Base-by-base conservation (phyloP, 208 protist genomes). In the Leishmania amazonensis region DNA sequence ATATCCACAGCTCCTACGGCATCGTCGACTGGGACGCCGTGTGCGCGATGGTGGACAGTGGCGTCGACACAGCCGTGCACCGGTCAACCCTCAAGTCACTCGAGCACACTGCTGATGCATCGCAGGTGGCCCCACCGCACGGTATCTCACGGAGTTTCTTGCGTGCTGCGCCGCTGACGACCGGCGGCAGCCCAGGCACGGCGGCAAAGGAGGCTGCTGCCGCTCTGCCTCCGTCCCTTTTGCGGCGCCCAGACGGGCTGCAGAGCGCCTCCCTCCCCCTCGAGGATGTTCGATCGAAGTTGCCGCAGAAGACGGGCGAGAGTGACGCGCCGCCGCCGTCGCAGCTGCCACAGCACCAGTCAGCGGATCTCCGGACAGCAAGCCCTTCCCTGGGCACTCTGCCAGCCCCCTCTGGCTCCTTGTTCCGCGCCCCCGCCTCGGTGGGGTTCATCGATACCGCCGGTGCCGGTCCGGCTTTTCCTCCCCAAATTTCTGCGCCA, bases 11-110 rank as follows among this genome's bases (percentile, higher is more conserved):
- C 71, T 83, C 83, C 83, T 95, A 95, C 83, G 79, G 76, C 65
- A 58, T 84, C 45, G 81, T 89, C 4, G 91, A 95, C 82, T 93
- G 91, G 91, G 86, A 91, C 72, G 85, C 84, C 1, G 89, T 90
- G 35, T 89, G 86, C 42, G 86, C 83, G 38, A 64, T 85, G 76
- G 85, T 88, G 54, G 81, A 85, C 78, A 80, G 85, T 58, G 81
- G 75, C 42, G 83, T 85, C 11, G 78, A 85, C 64, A 85, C 83
- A 51, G 70, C 80, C 15, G 78, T 86, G 77, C 77, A 76, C 15
- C 82, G 81, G 11, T 87, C 86, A 21, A 81, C 78, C n/a, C 77
- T 83, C 53, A 85, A 82, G 78, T 31, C 64, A 45, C 51, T 67
- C 21, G 84, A 84, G 38, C 24, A 45, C 42, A 28, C 67, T 13